A percentile compares a stretch with the other conserved stretches of the same genome.
Conservation (phyloP, 495 filamentous ascomycete species). For the Neurospora sp. region DNA sequence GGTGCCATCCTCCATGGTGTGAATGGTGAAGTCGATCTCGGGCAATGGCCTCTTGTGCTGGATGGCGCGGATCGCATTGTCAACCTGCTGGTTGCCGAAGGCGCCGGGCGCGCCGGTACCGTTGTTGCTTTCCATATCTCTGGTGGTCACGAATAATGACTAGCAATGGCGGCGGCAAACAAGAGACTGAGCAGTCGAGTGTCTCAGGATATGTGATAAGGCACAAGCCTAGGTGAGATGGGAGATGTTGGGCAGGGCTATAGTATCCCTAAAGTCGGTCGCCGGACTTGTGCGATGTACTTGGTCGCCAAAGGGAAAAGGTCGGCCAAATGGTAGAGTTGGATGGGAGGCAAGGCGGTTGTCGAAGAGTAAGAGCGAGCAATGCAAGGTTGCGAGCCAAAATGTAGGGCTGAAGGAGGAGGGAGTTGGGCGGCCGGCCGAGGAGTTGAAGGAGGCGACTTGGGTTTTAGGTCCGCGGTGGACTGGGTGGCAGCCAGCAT, state of each 20-base stretch:
- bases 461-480: neutral
- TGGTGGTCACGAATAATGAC: neutral
- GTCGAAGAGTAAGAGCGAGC: neutral
- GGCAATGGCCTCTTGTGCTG: slow-evolving; percentile 86
- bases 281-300: neutral
- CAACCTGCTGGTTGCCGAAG: slow-evolving; percentile 38
- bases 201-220: neutral
- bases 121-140: slow-evolving; percentile 29
- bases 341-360: neutral
- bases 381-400: neutral
- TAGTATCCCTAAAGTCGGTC: neutral
- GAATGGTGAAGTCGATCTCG: slow-evolving; percentile 96
- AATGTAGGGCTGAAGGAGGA: slow-evolving; percentile 16
- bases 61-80: slow-evolving; percentile 71
- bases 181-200: neutral
- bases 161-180: neutral
- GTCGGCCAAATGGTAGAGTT: neutral
- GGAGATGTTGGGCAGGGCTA: neutral
- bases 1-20: slow-evolving; percentile 93
- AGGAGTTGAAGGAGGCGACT: neutral
- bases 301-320: neutral
- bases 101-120: slow-evolving; percentile 21
- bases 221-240: neutral
- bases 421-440: slow-evolving; percentile 18
- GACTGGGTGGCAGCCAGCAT: neutral